Percentiles rank a stretch among this genome's conserved stretches.
phyloP scores from a whole-genome alignment of 2,329 filamentous ascomycete species.

The Fusarium lateritium region DNA sequence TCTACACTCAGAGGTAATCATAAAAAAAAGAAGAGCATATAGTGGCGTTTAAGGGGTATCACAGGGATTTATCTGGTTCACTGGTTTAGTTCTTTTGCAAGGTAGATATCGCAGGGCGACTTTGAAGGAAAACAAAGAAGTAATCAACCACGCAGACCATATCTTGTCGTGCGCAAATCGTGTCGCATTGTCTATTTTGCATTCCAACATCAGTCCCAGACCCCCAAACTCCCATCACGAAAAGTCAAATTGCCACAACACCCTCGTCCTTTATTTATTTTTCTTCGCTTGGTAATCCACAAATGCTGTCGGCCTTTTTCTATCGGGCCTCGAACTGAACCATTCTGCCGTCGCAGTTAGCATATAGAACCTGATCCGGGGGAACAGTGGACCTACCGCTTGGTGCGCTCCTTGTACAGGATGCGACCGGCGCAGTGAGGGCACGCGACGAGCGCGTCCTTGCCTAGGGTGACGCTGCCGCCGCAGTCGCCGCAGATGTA shows the following conservation, averaged over 20 bases:
- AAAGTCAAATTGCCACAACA: slow-evolving; percentile 42
- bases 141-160: slow-evolving; percentile 26
- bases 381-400: slow-evolving; percentile 76
- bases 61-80: slow-evolving; percentile 31
- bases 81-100: slow-evolving; percentile 30
- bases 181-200: slow-evolving; percentile 37
- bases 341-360: slow-evolving; percentile 74
- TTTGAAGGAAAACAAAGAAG: slow-evolving; percentile 35
- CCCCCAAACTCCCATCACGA: slow-evolving; percentile 46
- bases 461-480: slow-evolving; percentile 57
- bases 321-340: slow-evolving; percentile 97
- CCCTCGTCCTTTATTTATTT: slow-evolving; percentile 15
- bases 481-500: slow-evolving; percentile 64
- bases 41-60: slow-evolving; percentile 44
- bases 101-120: slow-evolving; percentile 46
- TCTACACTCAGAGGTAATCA: slow-evolving; percentile 62
- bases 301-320: slow-evolving; percentile 2
- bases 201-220: slow-evolving; percentile 38
- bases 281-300: slow-evolving; percentile 24
- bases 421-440: slow-evolving; percentile 88
- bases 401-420: slow-evolving; percentile 97
- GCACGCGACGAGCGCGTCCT: slow-evolving; percentile 66
- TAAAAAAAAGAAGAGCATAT: slow-evolving; percentile 26
- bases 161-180: slow-evolving; percentile 24
- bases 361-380: accelerated